These are phyloP conservation scores for Usnea hakonensis DNA, from an alignment of 495 filamentous ascomycete species.

Conservation along the genomic window DNA sequence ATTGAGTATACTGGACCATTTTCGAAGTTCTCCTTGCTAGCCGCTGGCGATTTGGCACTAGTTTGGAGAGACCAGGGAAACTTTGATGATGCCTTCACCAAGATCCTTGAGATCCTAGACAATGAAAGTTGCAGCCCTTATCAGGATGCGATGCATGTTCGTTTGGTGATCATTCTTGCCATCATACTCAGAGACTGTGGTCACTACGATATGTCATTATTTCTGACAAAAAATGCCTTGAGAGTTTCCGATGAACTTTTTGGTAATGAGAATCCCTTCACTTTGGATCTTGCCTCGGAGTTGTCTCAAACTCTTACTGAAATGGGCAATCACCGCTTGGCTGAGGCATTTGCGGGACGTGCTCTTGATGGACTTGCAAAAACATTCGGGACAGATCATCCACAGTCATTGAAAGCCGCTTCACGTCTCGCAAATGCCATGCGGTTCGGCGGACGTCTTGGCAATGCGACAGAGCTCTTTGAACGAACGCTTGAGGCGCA, in stretches of 20 bases:
- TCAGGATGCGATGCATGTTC: background rate
- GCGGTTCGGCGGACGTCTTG: background rate
- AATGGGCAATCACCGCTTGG: background rate
- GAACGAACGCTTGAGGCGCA: background rate
- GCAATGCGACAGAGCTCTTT: background rate
- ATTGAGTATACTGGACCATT: no score
- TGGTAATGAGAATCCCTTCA: conserved; percentile 3
- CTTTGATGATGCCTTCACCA: background rate
- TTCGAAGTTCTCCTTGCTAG: background rate
- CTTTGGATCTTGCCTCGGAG: conserved; percentile 7
- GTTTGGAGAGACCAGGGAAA: background rate
- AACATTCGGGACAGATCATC: conserved; percentile 2
- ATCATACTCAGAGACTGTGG: background rate
- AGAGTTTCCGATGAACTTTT: background rate
- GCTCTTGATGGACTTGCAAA: conserved; percentile 5
- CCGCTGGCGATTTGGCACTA: background rate
- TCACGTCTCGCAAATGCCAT: background rate
- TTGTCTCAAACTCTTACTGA: conserved; percentile 4
- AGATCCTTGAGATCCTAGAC: background rate
- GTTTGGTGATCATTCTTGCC: background rate
- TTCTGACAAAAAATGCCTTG: background rate
- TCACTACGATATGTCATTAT: background rate
- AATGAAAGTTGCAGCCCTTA: background rate
- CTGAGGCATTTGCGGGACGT: conserved; percentile 3
- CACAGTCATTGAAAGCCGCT: conserved; percentile 3